Conservation (phyloP, 345 rosid species). For the Clausena lansium region DNA sequence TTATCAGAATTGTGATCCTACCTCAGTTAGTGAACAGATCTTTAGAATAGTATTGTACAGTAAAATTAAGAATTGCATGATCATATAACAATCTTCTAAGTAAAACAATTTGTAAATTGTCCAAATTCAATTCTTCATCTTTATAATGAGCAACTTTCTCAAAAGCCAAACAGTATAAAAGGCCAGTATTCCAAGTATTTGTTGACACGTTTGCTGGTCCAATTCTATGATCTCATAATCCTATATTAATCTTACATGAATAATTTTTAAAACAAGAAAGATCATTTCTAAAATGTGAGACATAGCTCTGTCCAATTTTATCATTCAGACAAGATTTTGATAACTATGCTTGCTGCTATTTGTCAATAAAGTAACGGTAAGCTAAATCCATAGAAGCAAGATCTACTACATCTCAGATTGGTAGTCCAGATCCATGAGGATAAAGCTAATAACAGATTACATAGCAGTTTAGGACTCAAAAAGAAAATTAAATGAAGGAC, state of each 20-base stretch:
- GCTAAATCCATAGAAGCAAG: background rate
- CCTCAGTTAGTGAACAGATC: background rate
- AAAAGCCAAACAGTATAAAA: too few species aligned
- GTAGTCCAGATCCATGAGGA: background rate
- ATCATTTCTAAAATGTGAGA: background rate
- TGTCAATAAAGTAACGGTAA: background rate
- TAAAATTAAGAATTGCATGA: background rate
- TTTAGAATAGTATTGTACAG: background rate
- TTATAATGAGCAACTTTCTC: background rate
- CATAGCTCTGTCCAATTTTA: background rate
- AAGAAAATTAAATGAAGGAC: background rate
- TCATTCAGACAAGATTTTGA: background rate
- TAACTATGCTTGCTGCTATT: background rate
- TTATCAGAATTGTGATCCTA: background rate
- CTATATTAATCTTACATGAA: background rate
- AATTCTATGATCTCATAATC: background rate
- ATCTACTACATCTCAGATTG: background rate
- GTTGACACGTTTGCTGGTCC: background rate
- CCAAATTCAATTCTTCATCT: conserved; percentile 7
- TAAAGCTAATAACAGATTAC: background rate
- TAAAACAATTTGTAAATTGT: background rate
- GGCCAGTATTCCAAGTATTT: background rate
- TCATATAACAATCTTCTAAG: background rate
- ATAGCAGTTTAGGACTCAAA: background rate
- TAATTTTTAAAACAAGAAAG: background rate